Conservation (phyloP, 352 stramenopile species). For the Pilasporangium apinafurcum region DNA sequence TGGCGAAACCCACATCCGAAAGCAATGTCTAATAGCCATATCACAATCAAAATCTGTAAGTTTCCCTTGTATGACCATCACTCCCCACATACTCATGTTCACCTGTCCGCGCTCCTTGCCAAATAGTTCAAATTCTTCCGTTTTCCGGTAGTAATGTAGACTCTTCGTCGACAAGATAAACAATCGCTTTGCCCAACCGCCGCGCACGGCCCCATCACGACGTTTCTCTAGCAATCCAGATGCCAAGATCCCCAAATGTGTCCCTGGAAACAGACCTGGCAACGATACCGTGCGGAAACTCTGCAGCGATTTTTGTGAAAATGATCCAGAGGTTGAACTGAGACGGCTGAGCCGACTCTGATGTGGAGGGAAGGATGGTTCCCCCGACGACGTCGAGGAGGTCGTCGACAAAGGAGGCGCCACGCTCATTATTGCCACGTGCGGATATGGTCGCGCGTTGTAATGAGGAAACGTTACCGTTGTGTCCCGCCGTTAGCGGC, state of each 20-base stretch:
- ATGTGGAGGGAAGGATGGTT: constrained; percentile 1
- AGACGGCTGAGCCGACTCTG: constrained; percentile 45
- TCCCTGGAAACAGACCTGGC: constrained; percentile 61
- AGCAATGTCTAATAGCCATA: constrained; percentile 21
- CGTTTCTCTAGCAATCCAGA: constrained; percentile 77
- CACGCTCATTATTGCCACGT: too few relatives aligned
- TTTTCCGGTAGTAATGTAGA: constrained; percentile 82
- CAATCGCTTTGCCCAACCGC: constrained; percentile 72
- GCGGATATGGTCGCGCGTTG: too few relatives aligned
- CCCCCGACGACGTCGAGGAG: constrained; percentile 18
- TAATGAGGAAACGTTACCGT: too few relatives aligned
- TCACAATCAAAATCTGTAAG: background rate
- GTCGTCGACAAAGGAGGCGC: too few relatives aligned
- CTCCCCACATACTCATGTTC: background rate
- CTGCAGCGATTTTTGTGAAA: constrained; percentile 52
- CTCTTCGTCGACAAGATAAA: constrained; percentile 80
- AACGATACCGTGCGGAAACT: constrained; percentile 69
- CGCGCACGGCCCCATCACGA: constrained; percentile 73
- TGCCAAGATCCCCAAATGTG: constrained; percentile 67
- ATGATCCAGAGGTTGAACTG: constrained; percentile 40
- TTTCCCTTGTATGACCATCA: background rate
- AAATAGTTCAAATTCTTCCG: constrained; percentile 77
- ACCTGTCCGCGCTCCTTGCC: constrained; percentile 77
- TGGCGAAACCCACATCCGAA: constrained; percentile 68
- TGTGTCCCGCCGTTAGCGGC: too few relatives aligned